These are phyloP conservation scores for Stephania cephalantha DNA, from an alignment of 164 flowering plant species.

Conservation along the genomic window DNA sequence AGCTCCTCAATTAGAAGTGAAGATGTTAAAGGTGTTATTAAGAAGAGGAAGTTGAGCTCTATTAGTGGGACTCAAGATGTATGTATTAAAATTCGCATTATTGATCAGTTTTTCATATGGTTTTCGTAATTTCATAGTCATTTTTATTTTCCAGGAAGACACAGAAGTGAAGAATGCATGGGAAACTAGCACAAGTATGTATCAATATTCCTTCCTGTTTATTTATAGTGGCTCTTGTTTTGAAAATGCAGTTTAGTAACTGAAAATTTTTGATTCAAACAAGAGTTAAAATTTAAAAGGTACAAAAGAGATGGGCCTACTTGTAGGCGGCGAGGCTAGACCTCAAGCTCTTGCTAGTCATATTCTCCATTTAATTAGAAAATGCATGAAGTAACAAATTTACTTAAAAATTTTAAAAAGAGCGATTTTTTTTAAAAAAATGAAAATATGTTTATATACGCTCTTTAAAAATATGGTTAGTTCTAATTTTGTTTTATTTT, in stretches of 20 bases:
- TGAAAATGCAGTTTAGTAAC: too few species aligned
- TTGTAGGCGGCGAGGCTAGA: too few species aligned
- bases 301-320: too few species aligned
- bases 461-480: not conserved
- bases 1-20: slow-evolving; percentile 11
- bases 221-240: not conserved
- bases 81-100: slow-evolving; percentile 14
- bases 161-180: slow-evolving; percentile 20
- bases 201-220: not conserved
- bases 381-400: too few species aligned
- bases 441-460: not conserved
- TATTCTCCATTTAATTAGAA: too few species aligned
- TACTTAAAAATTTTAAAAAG: too few species aligned
- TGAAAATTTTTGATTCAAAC: too few species aligned
- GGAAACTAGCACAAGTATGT: slow-evolving; percentile 3
- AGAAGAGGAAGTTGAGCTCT: slow-evolving; percentile 37
- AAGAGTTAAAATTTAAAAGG: too few species aligned
- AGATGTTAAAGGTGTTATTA: slow-evolving; percentile 10
- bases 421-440: too few species aligned
- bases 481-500: not conserved
- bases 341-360: too few species aligned
- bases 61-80: slow-evolving; percentile 24
- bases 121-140: not conserved
- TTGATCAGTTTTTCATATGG: not conserved
- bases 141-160: slow-evolving; percentile 32